Conservation (phyloP, 768 basidiomycete species). For the Saitozyma sp. region DNA sequence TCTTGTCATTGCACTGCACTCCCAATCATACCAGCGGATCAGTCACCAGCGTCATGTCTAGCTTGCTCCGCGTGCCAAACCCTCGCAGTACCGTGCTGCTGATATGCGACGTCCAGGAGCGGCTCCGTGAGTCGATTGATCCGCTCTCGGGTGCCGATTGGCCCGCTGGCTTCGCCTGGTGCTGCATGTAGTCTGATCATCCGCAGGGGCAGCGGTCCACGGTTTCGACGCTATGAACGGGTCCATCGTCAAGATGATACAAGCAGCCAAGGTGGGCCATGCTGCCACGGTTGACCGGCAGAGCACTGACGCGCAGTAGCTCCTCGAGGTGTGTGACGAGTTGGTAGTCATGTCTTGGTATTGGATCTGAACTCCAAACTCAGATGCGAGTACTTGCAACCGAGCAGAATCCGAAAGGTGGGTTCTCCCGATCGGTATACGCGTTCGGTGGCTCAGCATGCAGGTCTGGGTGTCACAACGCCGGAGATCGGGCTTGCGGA, state of each 20-base stretch:
- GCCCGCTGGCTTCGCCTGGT: too few species aligned
- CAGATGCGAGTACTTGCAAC: constrained; percentile 74
- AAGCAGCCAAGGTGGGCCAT: constrained; percentile 64
- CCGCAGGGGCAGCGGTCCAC: constrained; percentile 58
- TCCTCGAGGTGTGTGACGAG: constrained; percentile 12
- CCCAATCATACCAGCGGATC: too few species aligned
- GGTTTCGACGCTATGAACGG: constrained; percentile 69
- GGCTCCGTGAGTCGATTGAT: constrained; percentile 61
- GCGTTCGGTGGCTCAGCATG: neutral
- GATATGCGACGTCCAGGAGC: constrained; percentile 78
- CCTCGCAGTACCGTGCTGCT: constrained; percentile 59
- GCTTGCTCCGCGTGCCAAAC: neutral
- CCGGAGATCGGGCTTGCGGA: constrained; percentile 58
- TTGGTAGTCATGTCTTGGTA: neutral
- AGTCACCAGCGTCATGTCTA: neutral
- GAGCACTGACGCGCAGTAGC: constrained; percentile 1
- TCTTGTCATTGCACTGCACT: too few species aligned
- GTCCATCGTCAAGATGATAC: constrained; percentile 74
- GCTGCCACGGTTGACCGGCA: neutral
- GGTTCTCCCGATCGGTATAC: constrained; percentile 14
- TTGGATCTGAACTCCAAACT: constrained; percentile 54
- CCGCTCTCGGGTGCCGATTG: too few species aligned
- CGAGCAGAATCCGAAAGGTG: constrained; percentile 79
- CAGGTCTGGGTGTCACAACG: constrained; percentile 70
- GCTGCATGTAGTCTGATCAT: constrained; percentile 12